Evolutionary conservation across 345 rosid species (phyloP), one percentile per base, ranked within the genome.

Genomic region (Psidium guajava): DNA sequence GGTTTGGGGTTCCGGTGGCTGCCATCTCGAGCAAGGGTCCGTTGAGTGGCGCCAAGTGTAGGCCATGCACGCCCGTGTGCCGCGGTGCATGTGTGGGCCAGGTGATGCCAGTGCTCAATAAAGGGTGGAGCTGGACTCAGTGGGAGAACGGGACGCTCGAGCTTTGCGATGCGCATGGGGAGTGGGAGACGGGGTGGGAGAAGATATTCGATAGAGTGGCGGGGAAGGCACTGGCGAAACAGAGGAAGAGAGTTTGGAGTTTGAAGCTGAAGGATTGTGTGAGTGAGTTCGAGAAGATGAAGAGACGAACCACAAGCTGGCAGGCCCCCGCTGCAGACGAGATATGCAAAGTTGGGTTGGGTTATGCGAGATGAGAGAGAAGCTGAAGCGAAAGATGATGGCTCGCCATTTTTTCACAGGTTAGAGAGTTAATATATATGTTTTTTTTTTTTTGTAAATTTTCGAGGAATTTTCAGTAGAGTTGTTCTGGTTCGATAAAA

Each of bases 71-170:
- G 64, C 87, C 93, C 0, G 90, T 85, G 2, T 97, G 98, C 52
- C 73, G 47, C 57, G 95, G 94, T 3, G 54, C 83, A 9, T 97
- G 98, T 82, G 96, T 92, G 83, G 94, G 40, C 11, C 85, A 57
- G 14, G 87, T 87, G 5, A 96, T 97, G 99, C 22, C 16, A 5
- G 83, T 86, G 74, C 90, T 97, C 5, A 47, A 90, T 12, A 90
- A 32, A 77, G 89, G 90, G 2, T 96, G 98, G 99, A 96, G 98
- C 86, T 97, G 99, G 99, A 96, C 98, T 15, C 84, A 93, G 22
- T 96, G 98, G 98, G 88, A 85, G 32, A 93, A 91, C 21, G 93
- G 91, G 57, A 86, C 93, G 6, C 53, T 97, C 47, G 89, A 91
- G 83, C 87, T 97, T 7, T 97, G 99, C 36, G 92, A 97, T 82